These are phyloP conservation scores for Aspergillus campestris DNA, from an alignment of 495 filamentous ascomycete genomes.

Conservation along the genomic window DNA sequence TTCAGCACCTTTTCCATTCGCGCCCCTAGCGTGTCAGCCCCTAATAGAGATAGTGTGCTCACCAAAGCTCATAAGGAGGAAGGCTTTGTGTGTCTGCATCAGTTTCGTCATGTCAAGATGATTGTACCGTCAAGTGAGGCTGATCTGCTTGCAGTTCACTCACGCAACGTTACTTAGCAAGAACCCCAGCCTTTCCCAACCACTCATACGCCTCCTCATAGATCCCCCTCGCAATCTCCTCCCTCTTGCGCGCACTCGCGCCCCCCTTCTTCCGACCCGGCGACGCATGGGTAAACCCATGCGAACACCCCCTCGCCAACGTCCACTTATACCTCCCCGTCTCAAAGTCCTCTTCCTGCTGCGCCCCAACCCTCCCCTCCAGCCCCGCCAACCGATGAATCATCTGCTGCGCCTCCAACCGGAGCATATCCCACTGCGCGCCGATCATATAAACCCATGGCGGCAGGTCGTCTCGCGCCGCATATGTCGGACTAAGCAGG, in stretches of 20 bases:
- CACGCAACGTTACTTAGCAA: no score
- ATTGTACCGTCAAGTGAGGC: no score
- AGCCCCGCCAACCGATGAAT: constrained; percentile 22
- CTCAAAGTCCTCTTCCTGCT: constrained; percentile 17
- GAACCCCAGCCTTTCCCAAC: constrained; percentile 20
- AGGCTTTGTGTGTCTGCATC: no score
- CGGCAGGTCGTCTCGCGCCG: constrained; percentile 22
- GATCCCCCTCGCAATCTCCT: constrained; percentile 10
- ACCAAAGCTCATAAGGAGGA: no score
- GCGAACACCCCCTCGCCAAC: constrained; percentile 15
- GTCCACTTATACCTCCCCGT: constrained; percentile 23
- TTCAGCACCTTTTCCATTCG: no score
- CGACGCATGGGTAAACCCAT: constrained; percentile 19
- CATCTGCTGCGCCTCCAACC: constrained; percentile 25
- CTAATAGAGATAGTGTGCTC: no score
- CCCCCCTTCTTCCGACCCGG: constrained; percentile 2
- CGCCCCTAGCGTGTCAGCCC: no score
- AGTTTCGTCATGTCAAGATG: no score
- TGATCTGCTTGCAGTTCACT: no score
- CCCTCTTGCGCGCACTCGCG: no score
- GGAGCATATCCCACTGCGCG: constrained; percentile 23
- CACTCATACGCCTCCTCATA: constrained; percentile 17
- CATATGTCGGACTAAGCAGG: constrained; percentile 25
- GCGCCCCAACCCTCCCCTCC: constrained; percentile 7
- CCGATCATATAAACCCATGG: constrained; percentile 20